These are phyloP conservation scores for Beta lomatogona DNA, from an alignment of 179 eudicot species.

Conservation along the genomic window DNA sequence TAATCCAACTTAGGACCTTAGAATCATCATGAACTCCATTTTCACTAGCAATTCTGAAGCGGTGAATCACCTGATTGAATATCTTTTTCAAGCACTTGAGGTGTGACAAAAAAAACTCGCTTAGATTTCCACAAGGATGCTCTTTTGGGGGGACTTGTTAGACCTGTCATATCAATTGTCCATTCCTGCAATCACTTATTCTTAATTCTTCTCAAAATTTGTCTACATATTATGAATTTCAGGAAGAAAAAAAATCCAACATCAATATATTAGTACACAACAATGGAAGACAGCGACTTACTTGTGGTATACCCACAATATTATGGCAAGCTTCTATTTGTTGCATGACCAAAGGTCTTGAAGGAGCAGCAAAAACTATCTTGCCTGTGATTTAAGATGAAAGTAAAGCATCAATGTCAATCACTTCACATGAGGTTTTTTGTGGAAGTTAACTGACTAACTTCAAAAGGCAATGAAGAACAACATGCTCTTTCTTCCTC, in stretches of 20 bases:
- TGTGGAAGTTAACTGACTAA: neutral
- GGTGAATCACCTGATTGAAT: conserved; percentile 74
- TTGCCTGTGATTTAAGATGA: conserved; percentile 56
- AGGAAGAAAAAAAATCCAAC: neutral
- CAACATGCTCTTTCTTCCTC: neutral
- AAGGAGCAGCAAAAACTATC: conserved; percentile 97
- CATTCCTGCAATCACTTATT: conserved; percentile 83
- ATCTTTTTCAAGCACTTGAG: conserved; percentile 96
- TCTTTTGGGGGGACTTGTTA: conserved; percentile 70
- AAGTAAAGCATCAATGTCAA: conserved; percentile 6
- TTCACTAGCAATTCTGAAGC: conserved; percentile 10
- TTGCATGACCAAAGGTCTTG: conserved; percentile 91
- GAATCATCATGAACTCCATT: neutral
- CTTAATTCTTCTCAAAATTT: conserved; percentile 40
- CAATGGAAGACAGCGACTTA: conserved; percentile 35
- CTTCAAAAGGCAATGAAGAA: neutral
- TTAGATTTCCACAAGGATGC: conserved; percentile 75
- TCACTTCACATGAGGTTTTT: neutral
- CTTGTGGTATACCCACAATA: conserved; percentile 94
- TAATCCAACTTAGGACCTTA: neutral
- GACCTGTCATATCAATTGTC: conserved; percentile 98
- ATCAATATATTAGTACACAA: neutral
- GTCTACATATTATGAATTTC: neutral
- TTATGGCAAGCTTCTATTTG: conserved; percentile 99
- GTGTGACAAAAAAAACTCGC: conserved; percentile 95